Conservation (phyloP, 2,329 filamentous ascomycete genomes). For the Claviceps maximensis region DNA sequence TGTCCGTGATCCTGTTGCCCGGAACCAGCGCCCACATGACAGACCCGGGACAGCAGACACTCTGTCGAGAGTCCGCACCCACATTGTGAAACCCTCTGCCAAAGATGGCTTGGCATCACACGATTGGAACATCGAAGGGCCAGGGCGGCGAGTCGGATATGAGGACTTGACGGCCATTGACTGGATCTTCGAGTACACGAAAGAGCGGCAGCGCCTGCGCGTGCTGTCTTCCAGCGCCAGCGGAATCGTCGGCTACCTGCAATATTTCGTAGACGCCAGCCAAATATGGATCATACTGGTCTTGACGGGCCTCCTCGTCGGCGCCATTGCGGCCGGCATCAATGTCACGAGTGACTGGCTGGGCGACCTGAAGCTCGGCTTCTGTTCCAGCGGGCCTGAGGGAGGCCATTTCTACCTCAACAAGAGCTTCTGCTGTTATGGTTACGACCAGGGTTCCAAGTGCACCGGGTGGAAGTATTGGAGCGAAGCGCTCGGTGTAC, state of each 20-base stretch:
- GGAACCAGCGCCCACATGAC: not conserved
- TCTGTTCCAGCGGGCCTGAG: slow-evolving; percentile 60
- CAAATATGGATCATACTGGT: slow-evolving; percentile 89
- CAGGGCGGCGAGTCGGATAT: slow-evolving; percentile 81
- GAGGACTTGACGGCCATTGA: slow-evolving; percentile 96
- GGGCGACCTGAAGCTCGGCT: slow-evolving; percentile 80
- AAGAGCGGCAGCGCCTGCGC: slow-evolving; percentile 81
- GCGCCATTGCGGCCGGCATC: slow-evolving; percentile 74
- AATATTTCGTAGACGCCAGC: slow-evolving; percentile 65
- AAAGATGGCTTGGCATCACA: slow-evolving; percentile 37
- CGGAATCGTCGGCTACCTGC: slow-evolving; percentile 60
- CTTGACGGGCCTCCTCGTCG: slow-evolving; percentile 71
- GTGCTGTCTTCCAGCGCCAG: slow-evolving; percentile 55
- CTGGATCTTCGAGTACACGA: slow-evolving; percentile 98
- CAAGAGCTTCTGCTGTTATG: slow-evolving; percentile 84
- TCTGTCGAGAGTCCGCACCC: slow-evolving; percentile 5
- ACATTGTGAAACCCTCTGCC: slow-evolving; percentile 10
- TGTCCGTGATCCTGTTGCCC: not conserved
- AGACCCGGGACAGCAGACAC: slow-evolving; percentile 7
- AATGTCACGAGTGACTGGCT: slow-evolving; percentile 89
- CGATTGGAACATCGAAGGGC: slow-evolving; percentile 87
- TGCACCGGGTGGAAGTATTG: slow-evolving; percentile 83
- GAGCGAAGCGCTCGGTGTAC: slow-evolving; percentile 59
- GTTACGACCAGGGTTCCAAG: slow-evolving; percentile 68
- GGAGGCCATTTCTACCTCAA: slow-evolving; percentile 87